Base-by-base conservation (phyloP, 1,284 basidiomycete genomes). In the Fomitopsis schrenkii region DNA sequence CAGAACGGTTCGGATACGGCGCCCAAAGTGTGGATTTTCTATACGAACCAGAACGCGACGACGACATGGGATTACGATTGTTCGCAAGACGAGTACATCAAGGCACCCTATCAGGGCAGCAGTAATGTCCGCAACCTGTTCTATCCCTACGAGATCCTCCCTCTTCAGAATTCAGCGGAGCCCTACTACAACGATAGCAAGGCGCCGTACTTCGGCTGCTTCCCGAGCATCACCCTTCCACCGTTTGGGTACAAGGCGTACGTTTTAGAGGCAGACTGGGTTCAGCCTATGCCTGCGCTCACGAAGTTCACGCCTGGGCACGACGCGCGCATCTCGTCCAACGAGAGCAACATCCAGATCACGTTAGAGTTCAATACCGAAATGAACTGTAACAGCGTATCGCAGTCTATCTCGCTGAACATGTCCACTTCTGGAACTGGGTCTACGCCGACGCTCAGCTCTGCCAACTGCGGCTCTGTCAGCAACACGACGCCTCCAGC, bases 241-340 rank as follows among this genome's bases (percentile, higher is more conserved):
- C 83, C 88, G 0, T 94, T 84, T 69, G 84, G 88, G 38, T 95
- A 90, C 82, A 94, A 94, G 75, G 86, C 85, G 0, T 80, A 94
- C 38, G 93, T 97, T 7, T 91, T 91, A 0, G 46, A 63, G 3
- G 70, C 62, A 1, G 79, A 88, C 63, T 96, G 93, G 92, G 76
- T 85, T 6, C 64, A 84, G 4, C 86, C 90, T 56, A 83, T 77
- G 2, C 91, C 94, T 19, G 83, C 85, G 58, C 75, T 97, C 59
- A 91, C 92, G 12, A 84, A 84, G 59, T 95, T 95, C 75, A 74
- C 75, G 4, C 94, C 94, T 0, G 93, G 93, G 1, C 94, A 97
- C 72, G 94, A 97, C 68, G 81, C 85, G 28, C 88, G 94, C 44
- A 76, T 94, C 36, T 71, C 80, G 3, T 80, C 79, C 5, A 77